Evolutionary conservation across 352 stramenopile species (phyloP).

Genomic region (Globisporangium parvum): DNA sequence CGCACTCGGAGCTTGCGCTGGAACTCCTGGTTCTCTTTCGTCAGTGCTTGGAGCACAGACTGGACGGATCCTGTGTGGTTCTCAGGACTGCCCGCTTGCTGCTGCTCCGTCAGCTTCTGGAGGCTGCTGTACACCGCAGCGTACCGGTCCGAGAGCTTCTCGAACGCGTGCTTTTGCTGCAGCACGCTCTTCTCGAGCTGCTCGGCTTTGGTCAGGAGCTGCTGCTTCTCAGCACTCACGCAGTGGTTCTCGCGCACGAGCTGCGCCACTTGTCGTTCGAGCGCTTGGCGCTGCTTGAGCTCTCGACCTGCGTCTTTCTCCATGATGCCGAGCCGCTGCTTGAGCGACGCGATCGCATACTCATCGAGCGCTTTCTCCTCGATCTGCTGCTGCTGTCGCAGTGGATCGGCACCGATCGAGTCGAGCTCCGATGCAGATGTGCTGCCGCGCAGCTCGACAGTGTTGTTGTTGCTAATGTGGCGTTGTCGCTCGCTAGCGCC

Average conservation of each 20-base stretch:
- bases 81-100: slow-evolving; percentile 14
- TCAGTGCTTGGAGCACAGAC: slow-evolving; percentile 42
- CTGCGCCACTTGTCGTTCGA: slow-evolving; percentile 34
- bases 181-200: slow-evolving; percentile 39
- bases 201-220: slow-evolving; percentile 30
- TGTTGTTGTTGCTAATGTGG: slow-evolving; percentile 16
- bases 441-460: slow-evolving; percentile 9
- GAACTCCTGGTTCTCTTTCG: slow-evolving; percentile 67
- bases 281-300: slow-evolving; percentile 19
- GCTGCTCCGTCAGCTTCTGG: slow-evolving; percentile 44
- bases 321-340: slow-evolving; percentile 33
- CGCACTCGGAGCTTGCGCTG: slow-evolving; percentile 48
- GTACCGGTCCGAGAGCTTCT: slow-evolving; percentile 62
- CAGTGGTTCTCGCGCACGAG: slow-evolving; percentile 34
- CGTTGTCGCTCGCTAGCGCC: slow-evolving; percentile 6
- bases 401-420: background rate
- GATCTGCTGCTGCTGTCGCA: slow-evolving; percentile 15
- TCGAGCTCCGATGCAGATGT: background rate
- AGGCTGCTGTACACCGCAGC: slow-evolving; percentile 45
- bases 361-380: slow-evolving; percentile 28
- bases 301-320: slow-evolving; percentile 31
- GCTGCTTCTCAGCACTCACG: slow-evolving; percentile 26
- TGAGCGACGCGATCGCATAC: slow-evolving; percentile 36
- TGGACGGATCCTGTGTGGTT: slow-evolving; percentile 23
- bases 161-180: slow-evolving; percentile 53